A percentile compares a stretch with the other conserved stretches of the same genome.
Evolutionary conservation across 1,284 basidiomycete species (phyloP).

Genomic region (Prillingera fragicola): DNA sequence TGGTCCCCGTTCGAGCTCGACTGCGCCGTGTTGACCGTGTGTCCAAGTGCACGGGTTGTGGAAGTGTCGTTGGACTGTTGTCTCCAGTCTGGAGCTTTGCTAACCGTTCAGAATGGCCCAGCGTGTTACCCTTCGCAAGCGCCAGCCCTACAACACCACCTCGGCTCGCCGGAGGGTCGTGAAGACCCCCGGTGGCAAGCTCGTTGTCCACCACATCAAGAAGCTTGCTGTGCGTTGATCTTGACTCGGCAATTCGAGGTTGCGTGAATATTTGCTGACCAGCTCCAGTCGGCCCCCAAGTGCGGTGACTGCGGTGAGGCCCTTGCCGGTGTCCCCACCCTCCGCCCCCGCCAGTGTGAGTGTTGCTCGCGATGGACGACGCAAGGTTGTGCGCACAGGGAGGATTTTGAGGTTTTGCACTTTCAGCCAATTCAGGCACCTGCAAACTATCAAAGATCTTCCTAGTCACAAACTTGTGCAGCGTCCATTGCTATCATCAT

Average conservation of each 20-base stretch:
- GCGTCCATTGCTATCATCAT: too few relatives aligned
- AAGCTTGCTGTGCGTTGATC: conserved; percentile 48
- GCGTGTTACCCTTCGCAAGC: conserved; percentile 98
- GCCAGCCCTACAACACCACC: conserved; percentile 97
- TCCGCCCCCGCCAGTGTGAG: conserved; percentile 75
- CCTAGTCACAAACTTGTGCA: too few relatives aligned
- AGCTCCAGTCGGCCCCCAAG: conserved; percentile 63
- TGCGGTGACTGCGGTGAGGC: conserved; percentile 94
- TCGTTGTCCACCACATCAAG: conserved; percentile 51
- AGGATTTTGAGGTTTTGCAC: too few relatives aligned
- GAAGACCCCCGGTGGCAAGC: conserved; percentile 72
- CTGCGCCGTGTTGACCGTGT: background rate
- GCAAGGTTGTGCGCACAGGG: too few relatives aligned
- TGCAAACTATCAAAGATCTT: too few relatives aligned
- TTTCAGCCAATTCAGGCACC: too few relatives aligned
- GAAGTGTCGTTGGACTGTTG: too few relatives aligned
- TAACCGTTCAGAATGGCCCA: conserved; percentile 70
- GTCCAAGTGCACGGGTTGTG: too few relatives aligned
- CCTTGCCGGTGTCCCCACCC: conserved; percentile 86
- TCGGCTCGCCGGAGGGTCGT: conserved; percentile 92
- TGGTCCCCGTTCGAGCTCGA: too few relatives aligned
- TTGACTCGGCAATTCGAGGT: background rate
- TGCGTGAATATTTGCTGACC: conserved; percentile 5
- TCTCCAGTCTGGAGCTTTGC: too few relatives aligned
- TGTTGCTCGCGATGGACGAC: conserved; percentile 3